Conservation (phyloP, 176 grass and related monocot genomes). For the Panicum miliaceum region DNA sequence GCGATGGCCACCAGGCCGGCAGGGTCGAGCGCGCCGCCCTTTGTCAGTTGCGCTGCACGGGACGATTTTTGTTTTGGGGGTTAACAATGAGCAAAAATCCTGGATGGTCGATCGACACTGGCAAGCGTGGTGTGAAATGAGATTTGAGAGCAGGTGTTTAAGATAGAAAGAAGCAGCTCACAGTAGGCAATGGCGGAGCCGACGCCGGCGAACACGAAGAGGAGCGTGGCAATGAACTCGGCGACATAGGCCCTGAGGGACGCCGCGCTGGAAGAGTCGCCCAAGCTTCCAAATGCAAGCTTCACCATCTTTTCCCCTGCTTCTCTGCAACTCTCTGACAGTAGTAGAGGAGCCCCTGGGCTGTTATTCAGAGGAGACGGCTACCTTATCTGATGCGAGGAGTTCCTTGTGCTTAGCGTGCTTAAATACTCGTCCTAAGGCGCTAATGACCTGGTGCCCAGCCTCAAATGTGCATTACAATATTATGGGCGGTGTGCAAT, state of each 20-base stretch:
- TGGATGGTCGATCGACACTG: not conserved
- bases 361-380: slow-evolving; percentile 27
- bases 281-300: slow-evolving; percentile 69
- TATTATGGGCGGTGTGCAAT: slow-evolving; percentile 62
- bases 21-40: slow-evolving; percentile 66
- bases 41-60: slow-evolving; percentile 61
- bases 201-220: slow-evolving; percentile 90
- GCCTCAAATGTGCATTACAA: slow-evolving; percentile 48
- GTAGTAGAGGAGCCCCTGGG: not conserved
- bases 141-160: not conserved
- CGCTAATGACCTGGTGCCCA: slow-evolving; percentile 2
- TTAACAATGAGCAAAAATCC: not conserved
- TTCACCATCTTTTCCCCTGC: slow-evolving; percentile 64
- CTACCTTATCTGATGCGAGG: slow-evolving; percentile 36
- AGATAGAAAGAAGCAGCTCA: slow-evolving; percentile 25
- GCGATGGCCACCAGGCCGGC: slow-evolving; percentile 81
- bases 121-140: not conserved
- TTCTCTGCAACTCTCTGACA: slow-evolving; percentile 15
- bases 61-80: not conserved
- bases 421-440: slow-evolving; percentile 58
- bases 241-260: slow-evolving; percentile 78
- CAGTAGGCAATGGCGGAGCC: slow-evolving; percentile 85
- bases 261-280: slow-evolving; percentile 68
- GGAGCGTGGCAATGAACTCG: slow-evolving; percentile 92
- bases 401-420: not conserved